Base-by-base conservation (phyloP, 1,284 basidiomycete genomes). In the Cutaneotrichosporon sp. region DNA sequence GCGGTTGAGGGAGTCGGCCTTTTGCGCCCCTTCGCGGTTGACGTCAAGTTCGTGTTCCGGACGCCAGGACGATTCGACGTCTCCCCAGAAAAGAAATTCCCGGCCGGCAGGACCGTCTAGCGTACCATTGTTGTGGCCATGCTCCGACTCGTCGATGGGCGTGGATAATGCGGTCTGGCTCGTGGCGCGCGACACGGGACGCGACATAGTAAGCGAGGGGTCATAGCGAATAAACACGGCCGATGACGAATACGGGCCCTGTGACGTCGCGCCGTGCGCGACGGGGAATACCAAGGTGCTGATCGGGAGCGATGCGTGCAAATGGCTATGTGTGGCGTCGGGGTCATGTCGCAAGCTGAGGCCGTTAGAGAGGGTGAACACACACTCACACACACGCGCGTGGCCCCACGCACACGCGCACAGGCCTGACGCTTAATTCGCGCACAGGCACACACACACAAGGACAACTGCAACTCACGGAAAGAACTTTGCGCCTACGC, bases 1-100 rank as follows among this genome's bases (percentile, higher is more conserved):
- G 18, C 21, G 23, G 48, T 72, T 74, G 49, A 65, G 39, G 23
- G 34, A 26, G 5, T 40, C 51, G 1, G 67, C 63, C 3, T 49
- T 36, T 8, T 54, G 44, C 1, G 46, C 58, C 4, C 39, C 55
- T 2, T 56, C 54, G 15, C 15, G 41, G 38, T 67, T 58, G 4
- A 62, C 39, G 3, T 53, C 47, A 14, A 61, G 56, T 17, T 67
- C 58, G 1, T 60, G 62, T 9, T 55, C 30, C 3, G 49, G 37
- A 9, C 67, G 46, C 41, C 55, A 69, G 4, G 56, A 55, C 26
- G 59, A 60, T 51, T 73, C 72, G 15, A 74, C 46, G 57, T 76
- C 74, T 8, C 74, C 74, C 46, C 72, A 74, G 58, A 76, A 76
- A 10, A 76, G 51, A 41, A 76, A 67, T 51, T 74, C 69, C n/a